These are phyloP conservation scores for Spathaspora arborariae DNA, from an alignment of 805 yeast species.

Conservation along the genomic window DNA sequence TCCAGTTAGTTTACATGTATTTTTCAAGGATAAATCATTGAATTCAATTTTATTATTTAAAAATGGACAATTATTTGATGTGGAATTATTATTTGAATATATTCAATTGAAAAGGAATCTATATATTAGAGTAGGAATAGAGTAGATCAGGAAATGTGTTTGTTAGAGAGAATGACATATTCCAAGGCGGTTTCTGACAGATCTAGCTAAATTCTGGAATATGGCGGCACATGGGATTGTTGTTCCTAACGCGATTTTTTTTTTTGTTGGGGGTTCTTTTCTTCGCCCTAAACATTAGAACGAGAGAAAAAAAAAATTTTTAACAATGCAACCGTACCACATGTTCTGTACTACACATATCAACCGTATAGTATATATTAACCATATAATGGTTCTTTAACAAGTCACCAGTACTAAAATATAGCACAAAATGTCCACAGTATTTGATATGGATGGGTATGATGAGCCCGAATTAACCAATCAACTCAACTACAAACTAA, in stretches of 20 bases:
- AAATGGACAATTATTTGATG: constrained; percentile 1
- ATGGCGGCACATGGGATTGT: neutral
- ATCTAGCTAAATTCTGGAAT: neutral
- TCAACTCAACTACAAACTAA: constrained; percentile 1
- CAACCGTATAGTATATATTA: neutral
- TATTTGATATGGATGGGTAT: constrained; percentile 35
- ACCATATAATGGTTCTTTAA: neutral
- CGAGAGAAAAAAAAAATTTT: no score
- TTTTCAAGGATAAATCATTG: constrained; percentile 16
- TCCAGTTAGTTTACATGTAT: constrained; percentile 11
- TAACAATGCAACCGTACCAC: neutral
- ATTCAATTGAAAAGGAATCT: constrained; percentile 8
- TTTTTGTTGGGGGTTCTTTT: neutral
- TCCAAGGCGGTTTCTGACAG: neutral
- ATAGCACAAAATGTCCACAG: constrained; percentile 25
- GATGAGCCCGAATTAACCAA: constrained; percentile 12
- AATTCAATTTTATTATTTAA: constrained; percentile 16
- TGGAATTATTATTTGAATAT: constrained; percentile 7
- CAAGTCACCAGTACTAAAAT: neutral
- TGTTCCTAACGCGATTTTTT: neutral
- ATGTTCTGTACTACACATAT: neutral
- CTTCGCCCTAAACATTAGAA: neutral
- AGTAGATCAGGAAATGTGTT: neutral
- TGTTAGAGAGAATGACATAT: neutral
- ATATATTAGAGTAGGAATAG: constrained; percentile 1